These are phyloP conservation scores for Magnolia sinica DNA, from an alignment of 164 flowering plant genomes.

Conservation along the genomic window DNA sequence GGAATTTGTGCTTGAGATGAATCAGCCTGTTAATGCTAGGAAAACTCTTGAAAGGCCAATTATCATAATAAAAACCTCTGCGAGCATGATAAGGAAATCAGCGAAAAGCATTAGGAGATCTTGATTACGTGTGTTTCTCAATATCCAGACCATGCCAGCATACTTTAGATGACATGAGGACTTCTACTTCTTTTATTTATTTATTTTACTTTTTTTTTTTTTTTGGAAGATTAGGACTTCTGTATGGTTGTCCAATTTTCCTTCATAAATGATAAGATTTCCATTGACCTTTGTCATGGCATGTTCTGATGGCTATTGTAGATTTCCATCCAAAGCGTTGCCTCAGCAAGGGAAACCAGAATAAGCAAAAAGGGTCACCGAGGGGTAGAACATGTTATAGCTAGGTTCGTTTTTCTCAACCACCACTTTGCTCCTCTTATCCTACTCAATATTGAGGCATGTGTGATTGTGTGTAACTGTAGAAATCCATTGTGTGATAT, in stretches of 20 bases:
- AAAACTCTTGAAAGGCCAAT: too few relatives aligned
- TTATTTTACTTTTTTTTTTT: too few relatives aligned
- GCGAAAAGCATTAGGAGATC: neutral
- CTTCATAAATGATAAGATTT: neutral
- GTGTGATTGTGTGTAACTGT: neutral
- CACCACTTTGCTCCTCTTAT: constrained; percentile 2
- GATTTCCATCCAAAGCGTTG: constrained; percentile 83
- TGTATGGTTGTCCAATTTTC: neutral
- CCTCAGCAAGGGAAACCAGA: constrained; percentile 83
- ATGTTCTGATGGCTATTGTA: constrained; percentile 19
- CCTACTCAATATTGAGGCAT: neutral
- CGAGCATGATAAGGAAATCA: neutral
- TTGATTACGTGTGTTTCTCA: neutral
- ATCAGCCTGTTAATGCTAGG: too few relatives aligned
- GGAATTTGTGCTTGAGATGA: neutral
- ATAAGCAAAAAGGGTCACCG: constrained; percentile 85
- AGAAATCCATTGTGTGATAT: neutral
- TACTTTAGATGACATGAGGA: neutral
- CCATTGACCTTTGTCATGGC: neutral
- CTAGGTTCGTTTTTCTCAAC: constrained; percentile 45
- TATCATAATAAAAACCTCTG: neutral
- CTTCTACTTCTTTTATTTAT: too few relatives aligned
- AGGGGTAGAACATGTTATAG: constrained; percentile 48
- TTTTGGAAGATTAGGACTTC: neutral
- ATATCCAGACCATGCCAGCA: neutral